These are phyloP conservation scores for Diaporthe longicolla DNA, from an alignment of 2,329 filamentous ascomycete species.

Conservation along the genomic window DNA sequence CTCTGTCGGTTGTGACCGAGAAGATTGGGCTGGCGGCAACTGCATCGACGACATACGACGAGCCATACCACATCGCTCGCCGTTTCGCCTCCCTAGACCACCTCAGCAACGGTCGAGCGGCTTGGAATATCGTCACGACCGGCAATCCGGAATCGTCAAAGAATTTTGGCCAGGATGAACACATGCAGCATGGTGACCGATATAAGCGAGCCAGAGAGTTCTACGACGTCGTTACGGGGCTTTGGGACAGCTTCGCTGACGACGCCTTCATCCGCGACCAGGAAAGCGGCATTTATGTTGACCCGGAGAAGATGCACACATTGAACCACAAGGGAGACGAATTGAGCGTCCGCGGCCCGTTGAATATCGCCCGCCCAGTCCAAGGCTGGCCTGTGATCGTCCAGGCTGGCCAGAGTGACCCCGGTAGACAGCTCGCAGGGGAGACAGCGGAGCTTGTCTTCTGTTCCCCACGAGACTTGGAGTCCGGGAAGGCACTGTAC, in stretches of 20 bases:
- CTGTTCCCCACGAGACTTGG: slow-evolving; percentile 62
- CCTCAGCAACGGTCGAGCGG: slow-evolving; percentile 63
- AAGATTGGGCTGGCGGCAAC: slow-evolving; percentile 68
- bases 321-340: slow-evolving; percentile 65
- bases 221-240: slow-evolving; percentile 65
- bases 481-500: slow-evolving; percentile 62
- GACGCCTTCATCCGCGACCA: slow-evolving; percentile 66
- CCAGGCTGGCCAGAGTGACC: slow-evolving; percentile 67
- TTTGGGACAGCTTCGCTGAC: slow-evolving; percentile 68
- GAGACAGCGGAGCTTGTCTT: slow-evolving; percentile 69
- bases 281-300: slow-evolving; percentile 62
- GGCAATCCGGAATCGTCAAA: slow-evolving; percentile 66
- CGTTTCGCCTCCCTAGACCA: slow-evolving; percentile 69
- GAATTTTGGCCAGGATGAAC: slow-evolving; percentile 66
- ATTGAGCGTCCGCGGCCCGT: slow-evolving; percentile 61
- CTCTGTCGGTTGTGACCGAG: slow-evolving; percentile 62
- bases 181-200: slow-evolving; percentile 62
- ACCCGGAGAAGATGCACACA: slow-evolving; percentile 66
- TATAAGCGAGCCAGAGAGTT: slow-evolving; percentile 67
- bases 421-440: slow-evolving; percentile 64
- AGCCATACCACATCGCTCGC: slow-evolving; percentile 67
- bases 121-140: slow-evolving; percentile 69
- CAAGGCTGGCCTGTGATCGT: slow-evolving; percentile 71
- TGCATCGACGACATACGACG: slow-evolving; percentile 68
- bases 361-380: slow-evolving; percentile 67